A percentile compares a stretch with the other conserved stretches of the same genome.
Evolutionary conservation across 106 monocot genomes (phyloP).

Genomic region (Cymbidium sinense): DNA sequence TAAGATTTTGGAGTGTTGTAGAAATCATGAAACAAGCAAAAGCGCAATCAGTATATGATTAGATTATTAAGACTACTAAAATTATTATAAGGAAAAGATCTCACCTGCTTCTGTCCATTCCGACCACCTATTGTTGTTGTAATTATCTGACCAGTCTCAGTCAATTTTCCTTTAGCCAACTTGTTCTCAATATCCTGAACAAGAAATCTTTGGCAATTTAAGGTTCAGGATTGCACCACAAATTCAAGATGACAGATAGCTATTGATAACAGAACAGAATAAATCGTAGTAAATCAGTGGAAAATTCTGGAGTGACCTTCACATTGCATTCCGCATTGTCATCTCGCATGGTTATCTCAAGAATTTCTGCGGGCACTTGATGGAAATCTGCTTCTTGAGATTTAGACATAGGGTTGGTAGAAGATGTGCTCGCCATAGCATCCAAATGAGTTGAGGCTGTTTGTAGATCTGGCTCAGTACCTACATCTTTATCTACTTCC

Average conservation of each 20-base stretch:
- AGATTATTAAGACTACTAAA: neutral
- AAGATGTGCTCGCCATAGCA: constrained; percentile 1
- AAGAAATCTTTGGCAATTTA: neutral
- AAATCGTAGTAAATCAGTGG: neutral
- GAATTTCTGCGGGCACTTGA: constrained; percentile 3
- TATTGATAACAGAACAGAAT: too few species aligned
- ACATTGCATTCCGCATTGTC: neutral
- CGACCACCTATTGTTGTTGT: constrained; percentile 64
- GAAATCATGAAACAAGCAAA: neutral
- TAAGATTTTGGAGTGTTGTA: neutral
- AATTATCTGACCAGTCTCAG: constrained; percentile 41
- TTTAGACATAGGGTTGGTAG: neutral
- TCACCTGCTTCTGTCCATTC: constrained; percentile 83
- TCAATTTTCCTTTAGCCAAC: constrained; percentile 51
- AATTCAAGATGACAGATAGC: too few species aligned
- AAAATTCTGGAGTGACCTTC: neutral
- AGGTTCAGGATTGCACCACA: constrained; percentile 2
- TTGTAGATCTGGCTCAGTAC: neutral
- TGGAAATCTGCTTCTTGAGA: neutral
- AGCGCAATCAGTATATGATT: neutral
- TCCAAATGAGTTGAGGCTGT: constrained; percentile 6
- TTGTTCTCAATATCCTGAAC: constrained; percentile 42
- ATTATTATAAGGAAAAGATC: constrained; percentile 1
- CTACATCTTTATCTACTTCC: constrained; percentile 6
- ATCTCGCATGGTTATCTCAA: constrained; percentile 5